A percentile compares a stretch with the other conserved stretches of the same genome.
Evolutionary conservation across 2,329 filamentous ascomycete genomes (phyloP).

Genomic region (Sarocladium oryzae): DNA sequence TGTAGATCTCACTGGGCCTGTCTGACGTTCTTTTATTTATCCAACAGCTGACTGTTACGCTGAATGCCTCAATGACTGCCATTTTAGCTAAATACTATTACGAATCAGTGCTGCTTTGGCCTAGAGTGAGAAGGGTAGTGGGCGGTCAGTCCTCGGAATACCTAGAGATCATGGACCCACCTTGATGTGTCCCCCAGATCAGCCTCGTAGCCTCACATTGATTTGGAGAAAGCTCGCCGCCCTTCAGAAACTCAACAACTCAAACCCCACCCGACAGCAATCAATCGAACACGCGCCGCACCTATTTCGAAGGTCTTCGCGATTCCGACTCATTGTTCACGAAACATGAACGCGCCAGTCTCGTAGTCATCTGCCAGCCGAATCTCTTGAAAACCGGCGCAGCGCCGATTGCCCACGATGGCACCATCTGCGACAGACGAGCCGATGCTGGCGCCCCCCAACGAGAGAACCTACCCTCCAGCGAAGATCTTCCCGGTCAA

Average conservation of each 20-base stretch:
- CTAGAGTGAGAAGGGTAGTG: too few relatives aligned
- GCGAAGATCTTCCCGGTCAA: slow-evolving; percentile 54
- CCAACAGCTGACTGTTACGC: too few relatives aligned
- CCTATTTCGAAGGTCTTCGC: slow-evolving; percentile 17
- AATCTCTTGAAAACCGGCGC: background rate
- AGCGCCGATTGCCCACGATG: slow-evolving; percentile 28
- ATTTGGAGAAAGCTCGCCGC: slow-evolving; percentile 1
- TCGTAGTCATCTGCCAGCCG: slow-evolving; percentile 8
- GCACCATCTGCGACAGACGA: slow-evolving; percentile 47
- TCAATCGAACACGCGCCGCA: slow-evolving; percentile 10
- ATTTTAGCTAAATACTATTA: too few relatives aligned
- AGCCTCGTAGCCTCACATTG: slow-evolving; percentile 9
- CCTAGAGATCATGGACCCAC: slow-evolving; percentile 8
- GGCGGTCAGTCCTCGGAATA: too few relatives aligned
- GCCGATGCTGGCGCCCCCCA: slow-evolving; percentile 19
- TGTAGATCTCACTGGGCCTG: too few relatives aligned
- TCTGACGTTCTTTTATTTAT: too few relatives aligned
- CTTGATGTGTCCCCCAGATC: slow-evolving; percentile 7
- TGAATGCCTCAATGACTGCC: too few relatives aligned
- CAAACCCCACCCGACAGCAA: background rate
- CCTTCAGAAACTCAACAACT: slow-evolving; percentile 6
- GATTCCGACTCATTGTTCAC: background rate
- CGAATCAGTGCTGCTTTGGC: too few relatives aligned
- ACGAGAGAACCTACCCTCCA: slow-evolving; percentile 41
- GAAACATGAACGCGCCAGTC: slow-evolving; percentile 5